Conservation (phyloP, 345 rosid genomes). For the Camelina neglecta region DNA sequence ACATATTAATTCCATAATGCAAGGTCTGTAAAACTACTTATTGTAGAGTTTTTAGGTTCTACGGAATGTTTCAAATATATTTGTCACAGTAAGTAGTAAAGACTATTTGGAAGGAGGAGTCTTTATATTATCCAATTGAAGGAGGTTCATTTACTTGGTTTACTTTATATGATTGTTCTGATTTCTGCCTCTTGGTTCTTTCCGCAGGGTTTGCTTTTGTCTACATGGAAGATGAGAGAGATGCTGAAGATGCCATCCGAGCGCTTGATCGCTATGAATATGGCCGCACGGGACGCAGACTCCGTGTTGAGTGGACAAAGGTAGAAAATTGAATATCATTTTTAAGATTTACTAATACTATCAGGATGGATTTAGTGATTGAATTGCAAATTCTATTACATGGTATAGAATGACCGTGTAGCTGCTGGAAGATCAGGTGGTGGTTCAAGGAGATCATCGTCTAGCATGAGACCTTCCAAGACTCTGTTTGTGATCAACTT, state of each 20-base stretch:
- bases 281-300: constrained; percentile 94
- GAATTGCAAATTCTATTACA: not conserved
- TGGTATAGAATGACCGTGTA: constrained; percentile 78
- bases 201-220: constrained; percentile 83
- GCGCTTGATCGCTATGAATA: constrained; percentile 82
- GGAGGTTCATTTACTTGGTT: constrained; percentile 45
- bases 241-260: constrained; percentile 97
- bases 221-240: constrained; percentile 97
- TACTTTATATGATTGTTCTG: not conserved
- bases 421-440: constrained; percentile 58
- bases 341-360: not conserved
- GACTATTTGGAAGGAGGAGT: constrained; percentile 38
- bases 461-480: constrained; percentile 77
- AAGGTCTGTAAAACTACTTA: constrained; percentile 90
- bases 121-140: constrained; percentile 40
- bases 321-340: constrained; percentile 39
- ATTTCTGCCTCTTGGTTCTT: not conserved
- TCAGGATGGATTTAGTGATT: not conserved
- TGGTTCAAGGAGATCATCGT: constrained; percentile 68
- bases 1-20: constrained; percentile 71
- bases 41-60: constrained; percentile 71
- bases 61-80: constrained; percentile 50
- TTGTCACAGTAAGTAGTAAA: constrained; percentile 48
- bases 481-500: constrained; percentile 94
- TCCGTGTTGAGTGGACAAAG: constrained; percentile 99